Percentiles rank a stretch among this genome's conserved stretches.
Conservation (phyloP, 2,329 filamentous ascomycete species). For the Colletotrichum sp. region DNA sequence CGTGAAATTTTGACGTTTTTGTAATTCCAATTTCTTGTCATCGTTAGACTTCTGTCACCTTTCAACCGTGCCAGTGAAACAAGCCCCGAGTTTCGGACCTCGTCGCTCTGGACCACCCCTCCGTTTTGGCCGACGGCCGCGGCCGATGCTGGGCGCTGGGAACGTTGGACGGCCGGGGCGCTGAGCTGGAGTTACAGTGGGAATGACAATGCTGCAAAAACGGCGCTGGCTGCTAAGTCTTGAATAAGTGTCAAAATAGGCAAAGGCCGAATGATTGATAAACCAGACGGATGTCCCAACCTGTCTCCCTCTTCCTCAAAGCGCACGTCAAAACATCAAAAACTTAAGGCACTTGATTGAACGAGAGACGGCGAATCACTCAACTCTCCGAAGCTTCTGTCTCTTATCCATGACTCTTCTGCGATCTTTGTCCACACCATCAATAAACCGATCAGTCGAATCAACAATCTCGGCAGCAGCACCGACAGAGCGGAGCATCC, state of each 20-base stretch:
- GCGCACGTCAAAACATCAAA: neutral
- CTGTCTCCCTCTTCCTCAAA: neutral
- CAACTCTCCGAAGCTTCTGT: neutral
- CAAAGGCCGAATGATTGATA: neutral
- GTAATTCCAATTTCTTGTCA: neutral
- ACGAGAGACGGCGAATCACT: neutral
- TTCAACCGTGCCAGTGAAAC: conserved; percentile 6
- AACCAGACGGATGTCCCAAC: neutral
- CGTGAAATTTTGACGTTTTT: neutral
- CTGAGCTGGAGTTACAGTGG: neutral
- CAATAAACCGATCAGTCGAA: neutral
- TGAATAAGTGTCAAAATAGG: neutral
- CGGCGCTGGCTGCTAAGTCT: neutral
- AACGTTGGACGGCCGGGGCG: neutral
- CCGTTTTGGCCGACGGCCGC: neutral
- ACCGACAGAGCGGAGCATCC: neutral
- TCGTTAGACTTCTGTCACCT: neutral
- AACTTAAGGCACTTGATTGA: neutral
- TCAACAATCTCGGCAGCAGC: neutral
- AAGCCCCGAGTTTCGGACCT: conserved; percentile 16
- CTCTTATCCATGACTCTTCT: neutral
- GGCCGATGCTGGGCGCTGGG: neutral
- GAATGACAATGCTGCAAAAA: neutral
- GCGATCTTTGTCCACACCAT: neutral
- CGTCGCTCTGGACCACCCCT: neutral